These are phyloP conservation scores for Sporothrix luriei DNA, from an alignment of 2,329 filamentous ascomycete genomes.

Conservation along the genomic window DNA sequence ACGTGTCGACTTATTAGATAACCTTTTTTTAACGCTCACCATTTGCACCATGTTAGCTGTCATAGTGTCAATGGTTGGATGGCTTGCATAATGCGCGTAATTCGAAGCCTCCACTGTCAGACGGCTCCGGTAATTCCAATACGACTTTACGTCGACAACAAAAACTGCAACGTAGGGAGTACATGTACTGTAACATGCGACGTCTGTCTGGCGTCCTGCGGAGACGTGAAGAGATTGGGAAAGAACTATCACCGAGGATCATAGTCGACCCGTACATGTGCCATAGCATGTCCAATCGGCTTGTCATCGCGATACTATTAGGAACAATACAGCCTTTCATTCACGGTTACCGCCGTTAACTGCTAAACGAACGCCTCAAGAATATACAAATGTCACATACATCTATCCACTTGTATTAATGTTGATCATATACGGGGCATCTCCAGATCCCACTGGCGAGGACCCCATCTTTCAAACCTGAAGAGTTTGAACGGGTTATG, in stretches of 20 bases:
- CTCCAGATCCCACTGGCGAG: background rate
- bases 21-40: background rate
- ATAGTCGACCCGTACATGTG: no score
- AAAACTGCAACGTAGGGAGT: background rate
- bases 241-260: background rate
- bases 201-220: background rate
- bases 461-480: background rate
- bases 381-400: background rate
- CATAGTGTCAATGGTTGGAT: background rate
- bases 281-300: no score
- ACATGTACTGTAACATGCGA: no score
- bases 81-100: background rate
- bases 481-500: background rate
- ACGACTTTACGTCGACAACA: background rate
- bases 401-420: background rate
- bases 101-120: background rate
- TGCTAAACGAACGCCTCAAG: background rate
- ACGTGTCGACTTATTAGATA: background rate
- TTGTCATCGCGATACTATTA: no score
- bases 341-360: no score
- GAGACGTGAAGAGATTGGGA: background rate
- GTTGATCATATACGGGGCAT: slow-evolving; percentile 22
- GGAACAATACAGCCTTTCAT: no score
- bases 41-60: no score
- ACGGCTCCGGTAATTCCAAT: background rate